phyloP scores from a whole-genome alignment of 352 stramenopile species.

The Halophytophthora polymorphica region DNA sequence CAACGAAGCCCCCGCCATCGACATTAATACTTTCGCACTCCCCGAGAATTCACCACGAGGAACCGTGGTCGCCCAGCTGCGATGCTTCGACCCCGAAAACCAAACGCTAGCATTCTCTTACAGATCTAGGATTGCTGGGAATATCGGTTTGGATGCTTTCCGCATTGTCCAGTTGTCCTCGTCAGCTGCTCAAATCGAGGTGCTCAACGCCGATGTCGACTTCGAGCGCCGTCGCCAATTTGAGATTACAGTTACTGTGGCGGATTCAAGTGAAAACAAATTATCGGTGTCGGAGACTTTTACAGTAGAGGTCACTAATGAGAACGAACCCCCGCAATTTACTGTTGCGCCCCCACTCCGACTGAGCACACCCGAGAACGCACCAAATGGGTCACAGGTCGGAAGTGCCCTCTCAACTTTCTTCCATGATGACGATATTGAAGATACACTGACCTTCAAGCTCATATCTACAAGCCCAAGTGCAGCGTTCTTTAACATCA shows the following conservation, averaged over 20 bases:
- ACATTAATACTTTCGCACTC: conserved; percentile 14
- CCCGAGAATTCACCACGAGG: conserved; percentile 41
- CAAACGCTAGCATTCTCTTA: conserved; percentile 36
- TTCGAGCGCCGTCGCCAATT: conserved; percentile 38
- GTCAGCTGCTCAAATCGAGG: conserved; percentile 40
- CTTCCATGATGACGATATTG: conserved; percentile 22
- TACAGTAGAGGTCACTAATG: conserved; percentile 7
- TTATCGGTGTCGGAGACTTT: conserved; percentile 22
- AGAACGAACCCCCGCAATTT: conserved; percentile 20
- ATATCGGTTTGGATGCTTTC: conserved; percentile 26
- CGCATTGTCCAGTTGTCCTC: conserved; percentile 32
- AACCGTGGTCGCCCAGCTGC: conserved; percentile 34
- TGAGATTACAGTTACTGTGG: conserved; percentile 35
- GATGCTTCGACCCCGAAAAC: conserved; percentile 51
- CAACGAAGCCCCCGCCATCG: conserved; percentile 15
- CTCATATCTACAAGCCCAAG: conserved; percentile 10
- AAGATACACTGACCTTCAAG: conserved; percentile 8
- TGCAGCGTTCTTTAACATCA: conserved; percentile 8
- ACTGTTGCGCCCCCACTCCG: conserved; percentile 2
- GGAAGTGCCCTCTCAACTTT: conserved; percentile 8
- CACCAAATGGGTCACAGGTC: conserved; percentile 13
- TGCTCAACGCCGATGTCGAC: conserved; percentile 31
- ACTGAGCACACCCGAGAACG: conserved; percentile 19
- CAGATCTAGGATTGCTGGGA: conserved; percentile 19
- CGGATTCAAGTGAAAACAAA: conserved; percentile 23